phyloP scores from a whole-genome alignment of 2,329 filamentous ascomycete genomes.

The Coniochaeta sp. region DNA sequence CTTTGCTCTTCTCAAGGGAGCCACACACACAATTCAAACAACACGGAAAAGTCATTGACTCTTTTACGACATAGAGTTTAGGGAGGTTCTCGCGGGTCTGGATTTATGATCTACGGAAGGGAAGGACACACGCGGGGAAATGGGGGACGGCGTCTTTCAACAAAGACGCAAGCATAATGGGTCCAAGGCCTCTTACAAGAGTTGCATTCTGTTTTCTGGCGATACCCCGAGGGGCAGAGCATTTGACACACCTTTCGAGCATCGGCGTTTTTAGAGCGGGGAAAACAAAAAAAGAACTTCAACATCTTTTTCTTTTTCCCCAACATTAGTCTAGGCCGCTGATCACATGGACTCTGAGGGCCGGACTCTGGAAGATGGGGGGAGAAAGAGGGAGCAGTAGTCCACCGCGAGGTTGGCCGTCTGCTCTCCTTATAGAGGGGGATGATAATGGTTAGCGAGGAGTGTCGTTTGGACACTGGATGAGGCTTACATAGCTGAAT shows the following conservation, averaged over 20 bases:
- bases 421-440: not conserved
- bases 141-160: constrained; percentile 26
- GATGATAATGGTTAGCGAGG: not conserved
- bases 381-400: not conserved
- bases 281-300: constrained; percentile 26
- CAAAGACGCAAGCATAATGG: constrained; percentile 24
- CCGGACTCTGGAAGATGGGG: constrained; percentile 11
- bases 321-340: constrained; percentile 14
- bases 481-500: not conserved
- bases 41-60: constrained; percentile 1
- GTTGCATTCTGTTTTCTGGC: constrained; percentile 12
- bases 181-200: constrained; percentile 18
- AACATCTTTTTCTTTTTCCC: constrained; percentile 26
- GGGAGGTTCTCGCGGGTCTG: constrained; percentile 2
- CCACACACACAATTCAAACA: not conserved
- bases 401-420: not conserved
- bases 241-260: constrained; percentile 18
- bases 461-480: not conserved
- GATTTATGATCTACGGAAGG: not conserved
- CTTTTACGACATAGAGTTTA: constrained; percentile 10
- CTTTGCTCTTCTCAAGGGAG: not conserved
- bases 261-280: constrained; percentile 22
- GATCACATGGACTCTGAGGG: constrained; percentile 13
- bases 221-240: constrained; percentile 23
- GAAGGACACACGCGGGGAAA: not conserved